Conservation (phyloP, 2,329 filamentous ascomycete genomes). For the Akanthomyces lecanii region DNA sequence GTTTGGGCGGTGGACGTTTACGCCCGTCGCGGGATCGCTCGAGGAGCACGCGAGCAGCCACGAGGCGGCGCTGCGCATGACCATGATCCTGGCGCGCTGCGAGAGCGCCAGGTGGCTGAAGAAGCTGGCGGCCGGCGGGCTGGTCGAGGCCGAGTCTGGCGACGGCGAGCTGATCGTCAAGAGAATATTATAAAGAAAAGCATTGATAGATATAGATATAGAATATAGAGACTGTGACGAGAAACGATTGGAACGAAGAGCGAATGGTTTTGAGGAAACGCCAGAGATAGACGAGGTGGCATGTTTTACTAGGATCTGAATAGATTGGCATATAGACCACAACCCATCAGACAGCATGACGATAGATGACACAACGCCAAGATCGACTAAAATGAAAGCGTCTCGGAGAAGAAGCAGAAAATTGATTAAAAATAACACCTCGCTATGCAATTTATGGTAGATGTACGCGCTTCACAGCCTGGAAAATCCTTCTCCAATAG, state of each 20-base stretch:
- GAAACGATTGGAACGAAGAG: conserved; percentile 2
- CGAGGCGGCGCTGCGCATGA: conserved; percentile 62
- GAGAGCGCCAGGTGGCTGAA: conserved; percentile 76
- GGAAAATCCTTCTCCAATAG: background rate
- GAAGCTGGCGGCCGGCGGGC: conserved; percentile 57
- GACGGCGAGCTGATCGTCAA: conserved; percentile 49
- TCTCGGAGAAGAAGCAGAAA: background rate
- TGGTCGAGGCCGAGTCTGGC: conserved; percentile 45
- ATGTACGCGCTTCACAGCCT: background rate
- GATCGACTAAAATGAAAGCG: background rate
- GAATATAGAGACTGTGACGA: conserved; percentile 1
- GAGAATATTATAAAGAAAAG: conserved; percentile 22
- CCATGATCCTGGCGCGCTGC: conserved; percentile 67
- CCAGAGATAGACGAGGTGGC: background rate
- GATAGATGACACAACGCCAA: background rate
- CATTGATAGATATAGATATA: conserved; percentile 11
- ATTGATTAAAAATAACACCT: background rate
- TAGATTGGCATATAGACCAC: conserved; percentile 5
- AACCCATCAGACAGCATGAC: background rate
- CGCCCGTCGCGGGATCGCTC: conserved; percentile 43
- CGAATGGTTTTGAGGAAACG: background rate
- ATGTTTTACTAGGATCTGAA: background rate
- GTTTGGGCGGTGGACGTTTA: conserved; percentile 93
- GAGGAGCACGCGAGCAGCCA: conserved; percentile 53
- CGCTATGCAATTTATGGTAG: conserved; percentile 18